A percentile compares a stretch with the other conserved stretches of the same genome.
These are phyloP conservation scores for Aspergillus neoniger DNA, from an alignment of 2,329 filamentous ascomycete species.

Conservation along the genomic window DNA sequence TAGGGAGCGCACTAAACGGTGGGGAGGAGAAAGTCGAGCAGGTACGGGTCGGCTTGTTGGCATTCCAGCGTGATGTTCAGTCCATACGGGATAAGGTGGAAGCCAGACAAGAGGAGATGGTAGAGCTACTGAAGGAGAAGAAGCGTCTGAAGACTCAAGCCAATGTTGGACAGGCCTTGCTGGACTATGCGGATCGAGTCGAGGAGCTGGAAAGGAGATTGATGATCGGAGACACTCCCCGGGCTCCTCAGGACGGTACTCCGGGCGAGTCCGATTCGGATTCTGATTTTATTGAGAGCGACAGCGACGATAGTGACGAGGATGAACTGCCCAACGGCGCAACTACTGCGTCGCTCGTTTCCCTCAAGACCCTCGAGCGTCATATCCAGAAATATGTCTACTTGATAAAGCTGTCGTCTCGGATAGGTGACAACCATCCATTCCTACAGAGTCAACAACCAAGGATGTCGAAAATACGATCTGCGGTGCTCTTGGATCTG, in stretches of 20 bases:
- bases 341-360: constrained; percentile 34
- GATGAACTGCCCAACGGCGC: constrained; percentile 42
- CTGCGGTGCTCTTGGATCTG: constrained; percentile 66
- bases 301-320: constrained; percentile 30
- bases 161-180: constrained; percentile 56
- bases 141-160: constrained; percentile 64
- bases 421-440: constrained; percentile 60
- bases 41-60: constrained; percentile 80
- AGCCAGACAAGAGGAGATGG: constrained; percentile 64
- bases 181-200: constrained; percentile 50
- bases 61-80: constrained; percentile 80
- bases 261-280: constrained; percentile 34
- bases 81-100: constrained; percentile 68
- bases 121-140: constrained; percentile 65
- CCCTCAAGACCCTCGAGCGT: constrained; percentile 52
- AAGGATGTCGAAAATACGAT: constrained; percentile 59
- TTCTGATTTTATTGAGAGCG: constrained; percentile 36
- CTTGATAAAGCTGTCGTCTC: constrained; percentile 53
- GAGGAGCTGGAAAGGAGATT: constrained; percentile 67
- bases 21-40: constrained; percentile 92
- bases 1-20: constrained; percentile 78
- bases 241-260: constrained; percentile 18
- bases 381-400: constrained; percentile 62
- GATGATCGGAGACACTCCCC: constrained; percentile 58
- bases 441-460: constrained; percentile 61